Evolutionary conservation across 2,329 filamentous ascomycete species (phyloP), one percentile per base, ranked within the genome.

Genomic region (Ophiostoma pallidulum): DNA sequence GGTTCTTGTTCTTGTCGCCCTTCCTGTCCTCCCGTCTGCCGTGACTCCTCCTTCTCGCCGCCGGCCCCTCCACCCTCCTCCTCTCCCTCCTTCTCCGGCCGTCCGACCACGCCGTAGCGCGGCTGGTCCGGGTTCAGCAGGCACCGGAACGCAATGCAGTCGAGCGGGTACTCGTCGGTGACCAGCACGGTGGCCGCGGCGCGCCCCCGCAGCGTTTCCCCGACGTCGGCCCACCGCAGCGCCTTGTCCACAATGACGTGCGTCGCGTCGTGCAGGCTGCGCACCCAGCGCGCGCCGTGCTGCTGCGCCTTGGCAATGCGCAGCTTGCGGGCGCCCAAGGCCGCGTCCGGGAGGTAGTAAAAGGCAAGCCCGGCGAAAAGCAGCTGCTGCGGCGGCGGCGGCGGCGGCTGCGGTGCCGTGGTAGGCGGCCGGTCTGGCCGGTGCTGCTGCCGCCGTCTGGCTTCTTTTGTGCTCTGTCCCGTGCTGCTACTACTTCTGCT

Each of bases 291-390:
- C 1, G 84, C 91, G 37, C 91, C 91, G 60, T 81, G 81, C 57
- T 88, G 80, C 44, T 78, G 74, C 0, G 85, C 82, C 61, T 83
- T 89, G 26, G 74, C 74, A 45, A 96, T 94, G 4, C 86, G 80
- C 49, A 81, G 64, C 47, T 77, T 77, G 33, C 90, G 77, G 8
- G 76, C 70, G 10, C 82, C 77, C 40, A 84, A 74, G 53, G 91
- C 83, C 53, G 88, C 78, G 54, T 92, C 85, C 0, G 89, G 91
- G 6, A 94, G 78, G 61, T 92, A 95, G 64, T 79, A 86, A 54
- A 88, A 83, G 0, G 66, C 62, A n/a, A 85, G 62, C 0, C 66
- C 73, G 38, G 67, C 72, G 59, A 89, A 82, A 5, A 86, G 64
- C 1, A 63, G 60, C 51, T 78, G n/a, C n/a, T n/a, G n/a, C n/a